phyloP scores from a whole-genome alignment of 148 eudicot genomes.

The Silene conica region DNA sequence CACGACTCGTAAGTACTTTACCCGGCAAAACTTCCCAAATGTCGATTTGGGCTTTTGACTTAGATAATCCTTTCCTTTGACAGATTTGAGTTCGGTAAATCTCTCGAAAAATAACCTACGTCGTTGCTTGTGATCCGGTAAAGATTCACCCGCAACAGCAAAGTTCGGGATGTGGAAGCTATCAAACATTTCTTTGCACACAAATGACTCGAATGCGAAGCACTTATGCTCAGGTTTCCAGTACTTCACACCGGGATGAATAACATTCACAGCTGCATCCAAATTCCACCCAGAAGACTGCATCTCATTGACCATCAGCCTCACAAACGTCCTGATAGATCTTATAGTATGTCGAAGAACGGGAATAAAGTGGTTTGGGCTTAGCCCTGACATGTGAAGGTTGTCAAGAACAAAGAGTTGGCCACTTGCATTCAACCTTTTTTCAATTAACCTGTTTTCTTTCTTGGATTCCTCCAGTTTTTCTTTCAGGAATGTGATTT shows the following conservation, averaged over 20 bases:
- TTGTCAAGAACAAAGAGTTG: constrained; percentile 44
- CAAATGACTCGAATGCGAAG: constrained; percentile 76
- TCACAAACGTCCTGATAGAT: constrained; percentile 60
- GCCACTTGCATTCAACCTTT: constrained; percentile 71
- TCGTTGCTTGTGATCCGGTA: constrained; percentile 33
- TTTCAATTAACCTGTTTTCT: constrained; percentile 67
- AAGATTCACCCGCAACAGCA: constrained; percentile 34
- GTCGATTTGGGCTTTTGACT: constrained; percentile 64
- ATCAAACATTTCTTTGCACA: constrained; percentile 77
- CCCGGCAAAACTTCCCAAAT: constrained; percentile 64
- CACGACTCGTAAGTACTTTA: constrained; percentile 58
- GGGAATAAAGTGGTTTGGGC: constrained; percentile 57
- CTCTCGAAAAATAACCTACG: constrained; percentile 56
- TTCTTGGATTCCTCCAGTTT: constrained; percentile 57
- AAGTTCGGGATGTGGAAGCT: constrained; percentile 59
- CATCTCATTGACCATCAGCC: constrained; percentile 61
- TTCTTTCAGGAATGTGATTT: constrained; percentile 60
- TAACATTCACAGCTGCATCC: constrained; percentile 54
- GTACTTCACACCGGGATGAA: constrained; percentile 59
- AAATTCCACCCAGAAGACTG: constrained; percentile 77
- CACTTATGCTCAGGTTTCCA: constrained; percentile 50
- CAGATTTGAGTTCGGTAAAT: constrained; percentile 56
- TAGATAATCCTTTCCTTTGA: constrained; percentile 57
- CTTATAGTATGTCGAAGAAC: constrained; percentile 52
- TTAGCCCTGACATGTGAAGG: constrained; percentile 55